These are phyloP conservation scores for Penicillium egyptiacum DNA, from an alignment of 495 filamentous ascomycete species.

Conservation along the genomic window DNA sequence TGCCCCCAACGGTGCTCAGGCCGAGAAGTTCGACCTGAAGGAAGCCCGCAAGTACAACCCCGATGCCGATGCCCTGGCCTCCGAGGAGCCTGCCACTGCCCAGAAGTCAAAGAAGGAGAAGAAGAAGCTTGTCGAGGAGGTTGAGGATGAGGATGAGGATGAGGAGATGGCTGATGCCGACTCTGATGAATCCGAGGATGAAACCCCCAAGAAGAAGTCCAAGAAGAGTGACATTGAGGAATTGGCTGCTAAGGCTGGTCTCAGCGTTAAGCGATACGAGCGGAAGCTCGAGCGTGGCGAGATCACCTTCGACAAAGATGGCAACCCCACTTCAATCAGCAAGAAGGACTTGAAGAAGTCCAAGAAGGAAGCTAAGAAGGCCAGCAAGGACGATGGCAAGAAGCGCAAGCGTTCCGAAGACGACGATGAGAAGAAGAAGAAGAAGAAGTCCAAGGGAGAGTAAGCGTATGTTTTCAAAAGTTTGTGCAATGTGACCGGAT, in stretches of 20 bases:
- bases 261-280: constrained; percentile 68
- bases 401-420: constrained; percentile 58
- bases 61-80: constrained; percentile 82
- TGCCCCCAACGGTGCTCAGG: constrained; percentile 64
- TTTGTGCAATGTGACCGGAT: constrained; percentile 35
- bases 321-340: constrained; percentile 60
- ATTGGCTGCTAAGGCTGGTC: constrained; percentile 60
- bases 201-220: constrained; percentile 39
- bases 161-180: constrained; percentile 57
- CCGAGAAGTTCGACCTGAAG: constrained; percentile 87
- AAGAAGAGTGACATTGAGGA: constrained; percentile 54
- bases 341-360: constrained; percentile 78
- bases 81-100: constrained; percentile 55
- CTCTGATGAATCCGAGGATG: constrained; percentile 47
- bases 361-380: constrained; percentile 64
- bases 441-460: constrained; percentile 58
- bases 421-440: constrained; percentile 55
- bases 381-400: constrained; percentile 50
- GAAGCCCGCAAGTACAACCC: constrained; percentile 94
- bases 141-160: constrained; percentile 55
- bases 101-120: constrained; percentile 54
- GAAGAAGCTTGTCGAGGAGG: constrained; percentile 55
- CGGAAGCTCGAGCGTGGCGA: constrained; percentile 69
- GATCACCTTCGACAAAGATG: constrained; percentile 57
- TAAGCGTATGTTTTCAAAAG: constrained; percentile 37